Base-by-base conservation (phyloP, 768 basidiomycete genomes). In the Lactifluus pinguis region DNA sequence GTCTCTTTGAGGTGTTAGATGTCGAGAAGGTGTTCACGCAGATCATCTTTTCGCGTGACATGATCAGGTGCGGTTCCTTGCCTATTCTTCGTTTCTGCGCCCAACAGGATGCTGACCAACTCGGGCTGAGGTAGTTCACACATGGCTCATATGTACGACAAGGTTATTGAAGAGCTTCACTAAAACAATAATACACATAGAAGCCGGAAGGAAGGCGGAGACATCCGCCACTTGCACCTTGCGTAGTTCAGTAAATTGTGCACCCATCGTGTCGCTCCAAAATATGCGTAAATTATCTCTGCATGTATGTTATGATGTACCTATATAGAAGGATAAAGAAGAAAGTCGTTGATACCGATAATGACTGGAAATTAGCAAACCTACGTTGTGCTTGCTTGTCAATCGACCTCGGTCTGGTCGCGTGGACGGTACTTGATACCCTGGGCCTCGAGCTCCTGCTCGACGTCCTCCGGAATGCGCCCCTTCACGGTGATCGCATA, bases 401-500 rank as follows among this genome's bases (percentile, higher is more conserved):
- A 89, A 69, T 89, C 87, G 69, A 83, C 80, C 66, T 89, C 88
- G 11, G 82, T 84, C 70, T 87, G 86, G 71, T 93, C 91, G 65
- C 90, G 75, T 2, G 89, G 86, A n/a, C 91, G 81, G 69, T 94
- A 94, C 67, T 84, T 86, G 73, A 94, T 86, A 17, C 85, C 85
- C 49, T 86, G 80, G 51, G 75, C 79, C 57, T 89, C 85, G 30
- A 95, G 79, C 66, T 92, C 90, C 21, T 82, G 82, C 68, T 92
- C 89, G 5, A 93, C 83, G 48, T 92, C 90, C 55, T 92, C 89
- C 0, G 90, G 91, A 59, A 94, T 79, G 15, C 88, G 84, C 1
- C 92, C 92, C 65, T 83, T 86, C 30, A 94, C 90, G 10, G 92
- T 85, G 17, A 89, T 91, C 14, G 95, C 95, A 71, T 99, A 99